Conservation (phyloP, 192 early-diverging fungal species). For the Neocallimastix lanati region DNA sequence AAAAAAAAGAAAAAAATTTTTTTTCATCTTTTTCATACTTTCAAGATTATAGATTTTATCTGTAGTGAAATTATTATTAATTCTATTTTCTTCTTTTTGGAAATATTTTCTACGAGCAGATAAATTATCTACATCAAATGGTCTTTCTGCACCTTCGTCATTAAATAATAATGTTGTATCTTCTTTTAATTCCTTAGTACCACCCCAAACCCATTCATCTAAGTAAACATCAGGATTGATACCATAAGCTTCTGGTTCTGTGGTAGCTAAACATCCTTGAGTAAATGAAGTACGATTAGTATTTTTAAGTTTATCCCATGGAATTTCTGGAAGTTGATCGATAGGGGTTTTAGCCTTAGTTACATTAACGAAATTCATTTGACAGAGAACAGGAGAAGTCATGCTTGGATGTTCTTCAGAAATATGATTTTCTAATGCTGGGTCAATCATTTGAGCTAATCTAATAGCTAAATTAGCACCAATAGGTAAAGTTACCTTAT, state of each 20-base stretch:
- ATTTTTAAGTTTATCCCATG: slow-evolving; percentile 15
- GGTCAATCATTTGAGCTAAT: slow-evolving; percentile 58
- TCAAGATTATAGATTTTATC: slow-evolving; percentile 43
- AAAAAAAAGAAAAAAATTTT: too few species aligned
- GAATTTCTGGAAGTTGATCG: slow-evolving; percentile 10
- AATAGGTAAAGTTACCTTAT: slow-evolving; percentile 43
- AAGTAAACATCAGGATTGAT: slow-evolving; percentile 8
- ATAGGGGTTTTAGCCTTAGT: slow-evolving; percentile 10
- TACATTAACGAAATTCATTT: slow-evolving; percentile 54
- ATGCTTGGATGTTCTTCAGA: slow-evolving; percentile 53
- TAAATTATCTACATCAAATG: slow-evolving; percentile 7
- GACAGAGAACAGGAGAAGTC: slow-evolving; percentile 44
- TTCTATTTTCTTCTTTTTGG: slow-evolving; percentile 18
- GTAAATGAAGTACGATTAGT: slow-evolving; percentile 15
- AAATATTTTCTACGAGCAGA: slow-evolving; percentile 32
- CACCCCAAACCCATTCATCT: slow-evolving; percentile 21
- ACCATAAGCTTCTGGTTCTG: slow-evolving; percentile 1
- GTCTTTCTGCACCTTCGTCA: neutral
- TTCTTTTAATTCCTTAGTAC: slow-evolving; percentile 14
- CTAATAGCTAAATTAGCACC: slow-evolving; percentile 51
- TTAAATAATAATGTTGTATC: slow-evolving; percentile 11
- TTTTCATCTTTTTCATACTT: too few species aligned
- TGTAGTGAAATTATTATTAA: slow-evolving; percentile 25
- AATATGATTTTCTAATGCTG: slow-evolving; percentile 49
- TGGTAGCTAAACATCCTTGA: slow-evolving; percentile 4